These are phyloP conservation scores for Fusarium tricinctum DNA, from an alignment of 2,329 filamentous ascomycete species.

Conservation along the genomic window DNA sequence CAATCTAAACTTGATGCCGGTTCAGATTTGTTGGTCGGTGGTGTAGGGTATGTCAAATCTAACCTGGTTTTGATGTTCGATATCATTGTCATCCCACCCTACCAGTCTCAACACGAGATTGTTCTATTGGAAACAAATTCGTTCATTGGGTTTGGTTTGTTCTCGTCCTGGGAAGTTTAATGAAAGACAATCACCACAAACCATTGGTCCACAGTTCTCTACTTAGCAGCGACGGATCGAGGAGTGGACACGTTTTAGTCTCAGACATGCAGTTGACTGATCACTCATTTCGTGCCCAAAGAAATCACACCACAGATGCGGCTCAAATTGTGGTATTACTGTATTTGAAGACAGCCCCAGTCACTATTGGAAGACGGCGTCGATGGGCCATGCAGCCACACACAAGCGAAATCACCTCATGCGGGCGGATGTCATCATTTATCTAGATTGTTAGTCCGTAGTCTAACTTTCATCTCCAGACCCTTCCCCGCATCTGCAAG, in stretches of 20 bases:
- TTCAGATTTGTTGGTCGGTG: not conserved
- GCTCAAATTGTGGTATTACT: conserved; percentile 24
- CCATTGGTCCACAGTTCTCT: conserved; percentile 9
- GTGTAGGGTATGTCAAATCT: not conserved
- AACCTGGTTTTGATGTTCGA: not conserved
- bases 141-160: not conserved
- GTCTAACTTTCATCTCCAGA: conserved; percentile 12
- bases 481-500: conserved; percentile 13
- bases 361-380: conserved; percentile 31
- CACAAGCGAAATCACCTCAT: conserved; percentile 42
- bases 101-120: conserved; percentile 1
- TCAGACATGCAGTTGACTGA: conserved; percentile 19
- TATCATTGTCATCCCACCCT: not conserved
- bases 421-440: conserved; percentile 19
- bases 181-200: not conserved
- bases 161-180: conserved; percentile 8
- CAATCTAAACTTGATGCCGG: no score
- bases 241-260: conserved; percentile 29
- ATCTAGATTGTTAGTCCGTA: not conserved
- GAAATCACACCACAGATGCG: conserved; percentile 7
- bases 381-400: conserved; percentile 26
- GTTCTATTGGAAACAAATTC: not conserved
- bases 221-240: not conserved
- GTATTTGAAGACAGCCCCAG: conserved; percentile 10
- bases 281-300: conserved; percentile 16